phyloP scores from a whole-genome alignment of 2,329 filamentous ascomycete species.

The Fusarium albidum region DNA sequence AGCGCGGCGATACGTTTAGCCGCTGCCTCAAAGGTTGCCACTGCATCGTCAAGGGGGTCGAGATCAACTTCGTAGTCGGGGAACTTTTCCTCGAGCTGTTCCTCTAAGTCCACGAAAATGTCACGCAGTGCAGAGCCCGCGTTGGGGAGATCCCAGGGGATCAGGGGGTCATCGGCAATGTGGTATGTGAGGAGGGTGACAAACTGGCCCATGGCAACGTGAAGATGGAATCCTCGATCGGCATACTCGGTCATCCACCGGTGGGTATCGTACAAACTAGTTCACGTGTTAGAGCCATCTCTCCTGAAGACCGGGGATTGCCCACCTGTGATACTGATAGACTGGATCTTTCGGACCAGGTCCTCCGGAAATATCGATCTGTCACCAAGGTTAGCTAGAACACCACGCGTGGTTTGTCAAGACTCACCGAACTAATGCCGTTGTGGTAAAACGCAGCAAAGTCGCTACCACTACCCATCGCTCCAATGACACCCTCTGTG shows the following conservation, averaged over 20 bases:
- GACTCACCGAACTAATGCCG: constrained; percentile 22
- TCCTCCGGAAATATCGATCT: constrained; percentile 28
- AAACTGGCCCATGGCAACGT: constrained; percentile 56
- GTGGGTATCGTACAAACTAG: constrained; percentile 43
- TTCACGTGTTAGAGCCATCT: background rate
- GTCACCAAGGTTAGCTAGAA: background rate
- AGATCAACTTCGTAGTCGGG: constrained; percentile 4
- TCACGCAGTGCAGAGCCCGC: constrained; percentile 18
- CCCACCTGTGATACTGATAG: constrained; percentile 20
- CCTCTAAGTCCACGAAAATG: constrained; percentile 24
- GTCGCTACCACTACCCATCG: constrained; percentile 24
- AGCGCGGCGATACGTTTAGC: constrained; percentile 11
- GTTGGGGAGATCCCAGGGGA: constrained; percentile 21
- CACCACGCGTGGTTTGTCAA: background rate
- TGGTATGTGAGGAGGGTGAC: constrained; percentile 24
- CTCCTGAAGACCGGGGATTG: no score
- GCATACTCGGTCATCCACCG: constrained; percentile 61
- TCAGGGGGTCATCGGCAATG: constrained; percentile 25
- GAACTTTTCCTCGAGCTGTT: constrained; percentile 16
- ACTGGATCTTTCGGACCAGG: constrained; percentile 24
- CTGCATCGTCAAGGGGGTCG: constrained; percentile 8
- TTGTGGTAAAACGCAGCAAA: constrained; percentile 31
- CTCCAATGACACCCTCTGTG: constrained; percentile 27
- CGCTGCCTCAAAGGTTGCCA: constrained; percentile 7
- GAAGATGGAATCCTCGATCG: constrained; percentile 58